These are phyloP conservation scores for Salix arbutifolia DNA, from an alignment of 345 rosid species.

Conservation along the genomic window DNA sequence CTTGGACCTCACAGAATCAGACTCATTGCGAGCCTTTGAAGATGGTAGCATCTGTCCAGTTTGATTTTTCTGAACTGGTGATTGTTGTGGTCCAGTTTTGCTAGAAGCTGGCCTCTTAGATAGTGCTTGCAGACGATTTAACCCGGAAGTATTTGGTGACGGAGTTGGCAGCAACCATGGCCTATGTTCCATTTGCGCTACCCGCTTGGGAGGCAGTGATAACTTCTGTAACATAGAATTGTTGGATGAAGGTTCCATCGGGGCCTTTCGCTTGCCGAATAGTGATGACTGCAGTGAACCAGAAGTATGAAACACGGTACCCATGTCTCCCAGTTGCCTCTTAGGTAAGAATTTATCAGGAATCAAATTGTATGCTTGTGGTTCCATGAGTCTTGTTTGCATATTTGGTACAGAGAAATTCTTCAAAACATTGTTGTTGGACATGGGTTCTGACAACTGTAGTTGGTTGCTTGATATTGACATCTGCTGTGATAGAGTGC, in stretches of 20 bases:
- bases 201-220: slow-evolving; percentile 45
- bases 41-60: slow-evolving; percentile 35
- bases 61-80: slow-evolving; percentile 37
- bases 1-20: slow-evolving; percentile 71
- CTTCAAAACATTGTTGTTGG: slow-evolving; percentile 16
- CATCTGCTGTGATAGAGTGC: slow-evolving; percentile 23
- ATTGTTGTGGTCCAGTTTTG: slow-evolving; percentile 42
- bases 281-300: slow-evolving; percentile 34
- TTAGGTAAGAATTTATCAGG: slow-evolving; percentile 27
- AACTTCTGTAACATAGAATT: slow-evolving; percentile 32
- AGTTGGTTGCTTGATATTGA: slow-evolving; percentile 22
- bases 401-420: slow-evolving; percentile 20
- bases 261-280: slow-evolving; percentile 55
- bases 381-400: slow-evolving; percentile 21
- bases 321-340: slow-evolving; percentile 30
- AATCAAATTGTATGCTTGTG: slow-evolving; percentile 19
- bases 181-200: slow-evolving; percentile 55
- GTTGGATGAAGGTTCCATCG: slow-evolving; percentile 33
- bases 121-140: slow-evolving; percentile 36
- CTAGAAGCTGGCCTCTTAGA: slow-evolving; percentile 42
- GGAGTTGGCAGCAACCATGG: slow-evolving; percentile 75
- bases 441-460: slow-evolving; percentile 15
- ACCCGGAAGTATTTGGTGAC: slow-evolving; percentile 27
- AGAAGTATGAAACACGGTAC: slow-evolving; percentile 25
- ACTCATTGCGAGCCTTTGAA: slow-evolving; percentile 38